phyloP scores from a whole-genome alignment of 352 stramenopile genomes.

The Phytophthora foliorum region DNA sequence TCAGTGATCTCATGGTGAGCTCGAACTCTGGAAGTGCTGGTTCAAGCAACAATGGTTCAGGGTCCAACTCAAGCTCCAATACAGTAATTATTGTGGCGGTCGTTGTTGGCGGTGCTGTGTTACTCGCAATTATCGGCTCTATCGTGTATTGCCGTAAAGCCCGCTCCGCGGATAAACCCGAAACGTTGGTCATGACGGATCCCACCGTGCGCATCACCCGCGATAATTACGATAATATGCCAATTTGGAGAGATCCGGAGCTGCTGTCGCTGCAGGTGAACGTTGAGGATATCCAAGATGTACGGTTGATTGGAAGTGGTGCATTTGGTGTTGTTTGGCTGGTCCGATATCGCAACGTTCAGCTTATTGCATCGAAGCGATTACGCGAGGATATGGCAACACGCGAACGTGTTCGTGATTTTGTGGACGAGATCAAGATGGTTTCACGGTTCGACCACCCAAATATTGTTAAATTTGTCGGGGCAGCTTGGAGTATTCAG shows the following conservation, averaged over 20 bases:
- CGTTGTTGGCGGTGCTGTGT: constrained; percentile 19
- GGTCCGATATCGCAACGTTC: constrained; percentile 26
- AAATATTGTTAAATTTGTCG: constrained; percentile 46
- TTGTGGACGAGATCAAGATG: constrained; percentile 44
- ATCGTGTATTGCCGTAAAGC: constrained; percentile 24
- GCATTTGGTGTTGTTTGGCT: constrained; percentile 42
- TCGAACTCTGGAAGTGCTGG: constrained; percentile 12
- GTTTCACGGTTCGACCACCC: constrained; percentile 47
- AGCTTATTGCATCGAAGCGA: constrained; percentile 39
- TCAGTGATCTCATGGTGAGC: constrained; percentile 27
- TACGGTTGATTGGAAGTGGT: constrained; percentile 36
- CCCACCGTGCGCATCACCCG: constrained; percentile 21
- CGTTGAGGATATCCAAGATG: constrained; percentile 33
- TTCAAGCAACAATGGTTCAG: constrained; percentile 1
- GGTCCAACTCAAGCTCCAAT: constrained; percentile 15
- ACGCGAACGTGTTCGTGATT: constrained; percentile 22
- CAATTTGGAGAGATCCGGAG: constrained; percentile 31
- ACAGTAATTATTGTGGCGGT: constrained; percentile 29
- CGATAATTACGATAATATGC: constrained; percentile 33
- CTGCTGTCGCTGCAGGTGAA: constrained; percentile 29
- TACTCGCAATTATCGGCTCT: constrained; percentile 19
- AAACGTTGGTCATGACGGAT: constrained; percentile 19
- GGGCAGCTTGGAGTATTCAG: constrained; percentile 58
- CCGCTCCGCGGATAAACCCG: constrained; percentile 6
- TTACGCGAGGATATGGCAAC: constrained; percentile 28